Base-by-base conservation (phyloP, 306 rosid species). In the Prunus dulcis region DNA sequence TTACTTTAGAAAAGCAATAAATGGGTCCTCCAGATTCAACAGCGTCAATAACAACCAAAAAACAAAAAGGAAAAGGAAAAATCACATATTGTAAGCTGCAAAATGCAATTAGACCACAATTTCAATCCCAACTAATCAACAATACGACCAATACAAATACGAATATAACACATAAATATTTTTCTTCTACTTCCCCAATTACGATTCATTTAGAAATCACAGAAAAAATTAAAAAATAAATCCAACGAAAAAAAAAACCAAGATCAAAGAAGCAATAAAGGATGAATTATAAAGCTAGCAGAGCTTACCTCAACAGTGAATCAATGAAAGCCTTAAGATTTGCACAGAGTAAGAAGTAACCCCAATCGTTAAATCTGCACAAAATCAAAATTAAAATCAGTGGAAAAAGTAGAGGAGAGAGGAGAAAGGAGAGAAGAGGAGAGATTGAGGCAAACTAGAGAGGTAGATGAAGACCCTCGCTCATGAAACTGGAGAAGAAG, bases 231-330 rank as follows among this genome's bases (percentile, higher is more conserved):
- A 32, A n/a, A 2, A 15, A n/a, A 41, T 28, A 72, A 15, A 41
- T 2, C 10, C 11, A 55, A 20, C 23, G 2, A 7, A 47, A 61
- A 25, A 22, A 34, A 38, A 38, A 38, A 38, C 43, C 43, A 7
- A 38, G 9, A 38, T 38, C 43, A 7, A 56, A 22, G 25, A 56
- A 56, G 12, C n/a, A 38, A 18, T 45, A 2, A 41, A 15, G 10
- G 5, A 73, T 43, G 45, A 6, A 73, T 9, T n/a, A 61, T 3
- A 61, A 51, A 60, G 15, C 4, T 18, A 25, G 17, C n/a, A 25
- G 46, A 60, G 47, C 60, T 73, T 30, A 46, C 77, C 77, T 61
- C 30, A 46, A 46, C 13, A 3, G 69, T 43, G 60, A 73, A 46
- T 17, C 5, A 58, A 73, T 43, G 67, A 15, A 72, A 58, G 76